Evolutionary conservation across 1,139 yeast genomes (phyloP).

Genomic region (Lodderomyces parapsilosis): DNA sequence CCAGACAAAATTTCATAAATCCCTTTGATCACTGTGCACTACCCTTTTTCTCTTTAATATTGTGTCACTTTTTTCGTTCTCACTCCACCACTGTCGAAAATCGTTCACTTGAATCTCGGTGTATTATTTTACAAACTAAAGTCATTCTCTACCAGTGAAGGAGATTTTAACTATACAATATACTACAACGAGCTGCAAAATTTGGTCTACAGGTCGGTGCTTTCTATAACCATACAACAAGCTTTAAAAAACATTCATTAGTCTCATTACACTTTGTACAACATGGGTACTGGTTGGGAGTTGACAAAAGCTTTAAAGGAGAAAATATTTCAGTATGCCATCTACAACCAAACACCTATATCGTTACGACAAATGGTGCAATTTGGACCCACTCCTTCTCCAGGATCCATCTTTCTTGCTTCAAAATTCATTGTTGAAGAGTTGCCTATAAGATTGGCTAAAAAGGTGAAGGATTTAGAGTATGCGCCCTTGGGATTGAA

Average conservation of each 20-base stretch:
- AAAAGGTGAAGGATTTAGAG: constrained; percentile 82
- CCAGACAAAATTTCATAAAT: neutral
- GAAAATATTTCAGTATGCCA: constrained; percentile 57
- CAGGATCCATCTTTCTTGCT: constrained; percentile 79
- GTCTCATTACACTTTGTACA: neutral
- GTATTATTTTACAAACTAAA: neutral
- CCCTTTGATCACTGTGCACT: neutral
- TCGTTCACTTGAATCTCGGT: neutral
- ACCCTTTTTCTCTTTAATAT: neutral
- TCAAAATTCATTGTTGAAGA: constrained; percentile 86
- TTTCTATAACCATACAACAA: neutral
- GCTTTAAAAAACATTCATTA: neutral
- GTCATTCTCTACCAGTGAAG: neutral
- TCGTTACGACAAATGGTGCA: constrained; percentile 90
- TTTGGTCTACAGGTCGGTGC: too few relatives aligned
- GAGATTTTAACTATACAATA: neutral
- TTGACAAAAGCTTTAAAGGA: constrained; percentile 38
- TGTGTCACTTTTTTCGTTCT: neutral
- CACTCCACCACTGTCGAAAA: constrained; percentile 1
- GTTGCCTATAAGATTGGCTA: constrained; percentile 82
- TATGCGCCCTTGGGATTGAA: constrained; percentile 73
- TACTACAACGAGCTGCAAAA: neutral
- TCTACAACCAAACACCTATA: constrained; percentile 79
- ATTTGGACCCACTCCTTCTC: constrained; percentile 76
- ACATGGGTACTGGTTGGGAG: constrained; percentile 50